Conservation (phyloP, 164 flowering plant species). For the Protea cynaroides region DNA sequence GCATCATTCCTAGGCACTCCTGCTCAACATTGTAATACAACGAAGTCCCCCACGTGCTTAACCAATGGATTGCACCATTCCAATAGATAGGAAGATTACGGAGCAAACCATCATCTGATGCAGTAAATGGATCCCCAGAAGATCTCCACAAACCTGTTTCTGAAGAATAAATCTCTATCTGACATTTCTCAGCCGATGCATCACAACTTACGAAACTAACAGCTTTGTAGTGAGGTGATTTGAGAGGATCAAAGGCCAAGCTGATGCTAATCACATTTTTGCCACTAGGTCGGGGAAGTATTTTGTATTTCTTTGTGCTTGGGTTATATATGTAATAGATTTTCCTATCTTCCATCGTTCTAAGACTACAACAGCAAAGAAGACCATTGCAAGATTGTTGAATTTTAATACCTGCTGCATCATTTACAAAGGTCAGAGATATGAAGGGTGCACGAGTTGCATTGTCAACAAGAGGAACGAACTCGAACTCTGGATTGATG, state of each 20-base stretch:
- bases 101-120: neutral
- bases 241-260: no score
- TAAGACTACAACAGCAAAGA: neutral
- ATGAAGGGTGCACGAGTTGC: no score
- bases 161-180: slow-evolving; percentile 5
- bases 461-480: neutral
- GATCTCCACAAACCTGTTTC: neutral
- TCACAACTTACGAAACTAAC: neutral
- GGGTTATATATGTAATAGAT: slow-evolving; percentile 10
- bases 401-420: neutral
- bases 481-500: neutral
- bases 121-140: neutral
- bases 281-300: no score
- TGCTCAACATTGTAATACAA: slow-evolving; percentile 13
- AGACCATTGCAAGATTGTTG: slow-evolving; percentile 17
- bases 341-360: neutral
- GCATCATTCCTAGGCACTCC: neutral
- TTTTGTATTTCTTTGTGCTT: no score
- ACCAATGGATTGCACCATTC: slow-evolving; percentile 29
- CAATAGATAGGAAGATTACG: slow-evolving; percentile 26
- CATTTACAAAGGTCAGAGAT: neutral
- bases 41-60: neutral
- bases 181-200: neutral
- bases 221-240: slow-evolving; percentile 16
- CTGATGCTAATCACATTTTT: no score